Evolutionary conservation across 2,329 filamentous ascomycete genomes (phyloP), one percentile per base, ranked within the genome.

Genomic region (Fusarium sacchari): DNA sequence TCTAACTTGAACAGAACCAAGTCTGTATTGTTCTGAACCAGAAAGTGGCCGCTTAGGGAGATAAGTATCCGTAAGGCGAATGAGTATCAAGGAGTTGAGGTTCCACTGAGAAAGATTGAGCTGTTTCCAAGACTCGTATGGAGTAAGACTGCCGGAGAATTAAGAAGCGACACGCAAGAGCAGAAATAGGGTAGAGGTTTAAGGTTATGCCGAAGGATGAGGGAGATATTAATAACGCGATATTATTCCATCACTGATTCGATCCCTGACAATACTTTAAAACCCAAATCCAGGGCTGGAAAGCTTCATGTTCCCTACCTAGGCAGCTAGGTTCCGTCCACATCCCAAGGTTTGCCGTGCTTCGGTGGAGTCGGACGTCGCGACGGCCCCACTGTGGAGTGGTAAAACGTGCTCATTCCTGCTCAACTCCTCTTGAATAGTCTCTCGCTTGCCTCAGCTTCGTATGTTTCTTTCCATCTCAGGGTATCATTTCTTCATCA

Each of bases 401-500:
- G 43, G 73, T 68, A 79, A 82, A 81, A 82, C 78, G 71, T 82
- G 81, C 81, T 82, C 81, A 82, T 81, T 80, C 60, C 63, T 82
- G 81, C 81, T 82, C 81, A 81, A 69, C 68, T 73, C 49, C 24
- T 66, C 37, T 53, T 44, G 26, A 56, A 36, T 28, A 20, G 46
- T 28, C 50, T 49, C 47, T 55, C 56, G 47, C 55, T 64, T 53
- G 52, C 32, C 46, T 71, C 52, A 47, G 39, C 43, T 61, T 37
- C 47, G 24, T 34, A 28, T 47, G 42, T 36, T 63, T 49, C 28
- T 32, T 36, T 34, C 18, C 43, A 20, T 60, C 43, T 39, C 47
- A 36, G 58, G 49, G 37, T 56, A 56, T 56, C 58, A 60, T 60
- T 59, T 47, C 58, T 50, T 67, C 64, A 67, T 73, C 60, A 67